Percentiles rank a stretch among this genome's conserved stretches.
Evolutionary conservation across 108 stramenopile species (phyloP).

Genomic region (Nannochloropsis salina): DNA sequence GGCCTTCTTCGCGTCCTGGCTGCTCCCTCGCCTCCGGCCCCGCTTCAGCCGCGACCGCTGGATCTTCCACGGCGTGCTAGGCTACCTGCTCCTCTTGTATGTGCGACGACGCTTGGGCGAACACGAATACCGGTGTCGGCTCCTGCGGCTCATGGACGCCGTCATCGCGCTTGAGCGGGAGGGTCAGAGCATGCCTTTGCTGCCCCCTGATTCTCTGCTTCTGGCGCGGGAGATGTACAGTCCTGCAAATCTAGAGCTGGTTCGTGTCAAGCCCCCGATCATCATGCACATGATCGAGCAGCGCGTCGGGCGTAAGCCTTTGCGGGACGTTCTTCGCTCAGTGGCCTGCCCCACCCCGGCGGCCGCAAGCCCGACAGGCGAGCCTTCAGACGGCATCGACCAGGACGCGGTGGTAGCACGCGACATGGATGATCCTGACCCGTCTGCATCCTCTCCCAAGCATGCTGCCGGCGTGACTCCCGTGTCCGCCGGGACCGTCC

Average conservation of each 20-base stretch:
- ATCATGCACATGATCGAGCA: conserved; percentile 15
- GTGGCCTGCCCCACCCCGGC: neutral
- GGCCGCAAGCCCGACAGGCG: neutral
- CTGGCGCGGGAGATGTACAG: neutral
- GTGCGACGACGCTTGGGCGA: conserved; percentile 8
- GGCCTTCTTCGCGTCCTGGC: neutral
- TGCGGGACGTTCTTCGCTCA: neutral
- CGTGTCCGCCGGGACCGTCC: neutral
- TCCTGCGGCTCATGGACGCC: neutral
- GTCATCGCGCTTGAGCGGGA: neutral
- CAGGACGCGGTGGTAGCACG: too few relatives aligned
- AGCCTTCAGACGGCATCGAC: too few relatives aligned
- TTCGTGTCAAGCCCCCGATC: neutral
- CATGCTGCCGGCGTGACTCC: too few relatives aligned
- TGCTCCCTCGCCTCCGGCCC: neutral
- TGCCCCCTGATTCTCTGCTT: neutral
- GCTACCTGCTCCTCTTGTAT: neutral
- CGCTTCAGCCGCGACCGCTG: conserved; percentile 16
- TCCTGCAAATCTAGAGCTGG: conserved; percentile 12
- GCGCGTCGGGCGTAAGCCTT: neutral
- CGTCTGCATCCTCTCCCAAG: too few relatives aligned
- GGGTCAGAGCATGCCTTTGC: neutral
- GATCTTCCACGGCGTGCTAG: conserved; percentile 19
- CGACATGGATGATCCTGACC: too few relatives aligned
- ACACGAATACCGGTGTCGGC: neutral